Evolutionary conservation across 257 asterid genomes (phyloP), one percentile per base, ranked within the genome.

Genomic region (Anisodus acutangulus): DNA sequence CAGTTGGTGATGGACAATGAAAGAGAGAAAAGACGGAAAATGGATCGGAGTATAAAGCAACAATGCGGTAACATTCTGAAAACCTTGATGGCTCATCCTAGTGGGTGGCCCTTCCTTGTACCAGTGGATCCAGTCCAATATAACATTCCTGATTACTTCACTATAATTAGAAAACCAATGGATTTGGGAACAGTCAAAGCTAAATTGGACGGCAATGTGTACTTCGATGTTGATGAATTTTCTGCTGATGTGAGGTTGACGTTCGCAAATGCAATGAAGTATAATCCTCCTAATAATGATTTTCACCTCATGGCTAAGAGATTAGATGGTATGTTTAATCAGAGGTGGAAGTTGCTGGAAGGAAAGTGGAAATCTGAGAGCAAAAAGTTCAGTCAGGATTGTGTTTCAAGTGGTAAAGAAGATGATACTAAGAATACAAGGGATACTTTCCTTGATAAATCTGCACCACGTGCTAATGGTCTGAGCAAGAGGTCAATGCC

Each of bases 71-170:
- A 9, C 69, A 69, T 94, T 71, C 80, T 95, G 91, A 89, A 88
- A 84, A 88, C 66, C 26, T 83, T 95, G 92, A 78, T 90, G 88
- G 81, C 4, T 62, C 96, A 93, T 76, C 86, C 35, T 53, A 8
- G 8, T 58, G 93, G 89, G 57, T 82, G 83, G 87, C 39, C 88
- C 72, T 95, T 95, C 88, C 85, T 31, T 15, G 17, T 83, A 51
- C 98, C 99, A 4, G 99, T 95, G 58, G 97, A 95, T 87, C 99
- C 98, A 39, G 94, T 92, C 85, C 85, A 86, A 79, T 84, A 86
- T 81, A 78, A 63, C 3, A 93, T 95, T 82, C 99, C 99, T 31
- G 97, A 94, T 86, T 95, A 95, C 81, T 93, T 92, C 49, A 66
- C 87, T 9, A 83, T 94, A 78, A 87, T 95, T 69, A 67, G 86